Evolutionary conservation across 495 filamentous ascomycete species (phyloP), one percentile per base, ranked within the genome.

Genomic region (Neurospora sublineolata): DNA sequence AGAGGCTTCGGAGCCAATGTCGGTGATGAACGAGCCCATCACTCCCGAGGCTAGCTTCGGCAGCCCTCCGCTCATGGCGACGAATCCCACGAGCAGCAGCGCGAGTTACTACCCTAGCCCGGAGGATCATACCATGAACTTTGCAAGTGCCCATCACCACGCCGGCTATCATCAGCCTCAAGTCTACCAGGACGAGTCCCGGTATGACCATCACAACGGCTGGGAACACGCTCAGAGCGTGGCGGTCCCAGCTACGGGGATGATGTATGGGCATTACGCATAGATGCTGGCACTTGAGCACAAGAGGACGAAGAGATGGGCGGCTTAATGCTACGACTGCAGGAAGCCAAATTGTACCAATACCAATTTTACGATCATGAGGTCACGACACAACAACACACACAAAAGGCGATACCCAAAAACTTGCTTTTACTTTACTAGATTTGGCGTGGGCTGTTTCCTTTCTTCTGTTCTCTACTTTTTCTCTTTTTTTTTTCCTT

Each of bases 11-110:
- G 52, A 64, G 52, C 52, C 52, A 6, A 33, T 33, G 27, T 64
- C 52, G 27, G 52, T 33, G 14, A 64, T 64, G 27, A 73, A 75
- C 69, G 74, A 75, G 68, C 74, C 74, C 18, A 38, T 75, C 38
- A 75, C 74, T 20, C 75, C 73, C 10, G 73, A 72, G 27, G 64
- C 72, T 30, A 40, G 33, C 33, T 74, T 52, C 67, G 52, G 68
- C 39, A 37, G 58, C 36, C 40, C 72, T 41, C 41, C 68, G 0
- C 68, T 75, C 40, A 72, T 69, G 27, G 42, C 60, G 68, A 33
- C 37, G 38, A 37, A 36, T 37, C 18, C 33, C 72, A 67, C 12
- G 33, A 67, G 40, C 38, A 46, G 27, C 27, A 68, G 27, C 64
- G 37, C 60, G 27, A n/a, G 67, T 38, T 40, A 72, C 30, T 41